A percentile compares a stretch with the other conserved stretches of the same genome.
Evolutionary conservation across 345 rosid species (phyloP).

Genomic region (Lumnitzera racemosa): DNA sequence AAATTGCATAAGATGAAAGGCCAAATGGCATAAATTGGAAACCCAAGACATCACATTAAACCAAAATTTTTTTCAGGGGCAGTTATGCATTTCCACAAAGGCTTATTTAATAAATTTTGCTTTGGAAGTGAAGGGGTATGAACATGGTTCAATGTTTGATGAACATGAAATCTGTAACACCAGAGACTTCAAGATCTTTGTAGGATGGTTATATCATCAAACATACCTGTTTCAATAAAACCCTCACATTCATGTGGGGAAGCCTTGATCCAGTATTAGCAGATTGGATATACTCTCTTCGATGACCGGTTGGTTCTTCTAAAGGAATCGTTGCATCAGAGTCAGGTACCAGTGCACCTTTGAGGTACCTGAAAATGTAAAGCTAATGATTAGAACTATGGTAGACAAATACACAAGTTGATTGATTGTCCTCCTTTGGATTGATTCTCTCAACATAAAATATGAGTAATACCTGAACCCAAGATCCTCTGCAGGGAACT

Average conservation of each 20-base stretch:
- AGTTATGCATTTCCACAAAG: too few species aligned
- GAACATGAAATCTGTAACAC: background rate
- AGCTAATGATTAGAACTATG: constrained; percentile 1
- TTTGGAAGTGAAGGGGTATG: too few species aligned
- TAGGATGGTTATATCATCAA: background rate
- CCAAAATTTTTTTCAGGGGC: too few species aligned
- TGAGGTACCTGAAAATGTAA: constrained; percentile 44
- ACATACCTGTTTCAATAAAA: constrained; percentile 43
- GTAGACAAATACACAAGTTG: background rate
- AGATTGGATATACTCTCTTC: constrained; percentile 77
- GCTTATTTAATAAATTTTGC: too few species aligned
- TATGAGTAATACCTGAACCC: constrained; percentile 66
- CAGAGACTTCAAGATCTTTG: background rate
- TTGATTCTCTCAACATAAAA: too few species aligned
- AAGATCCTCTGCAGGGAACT: constrained; percentile 99
- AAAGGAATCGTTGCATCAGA: constrained; percentile 13
- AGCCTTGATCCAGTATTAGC: constrained; percentile 82
- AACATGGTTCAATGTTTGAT: too few species aligned
- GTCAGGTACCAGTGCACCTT: constrained; percentile 76
- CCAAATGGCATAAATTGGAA: too few species aligned
- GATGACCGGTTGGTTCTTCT: constrained; percentile 54
- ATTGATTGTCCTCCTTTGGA: background rate
- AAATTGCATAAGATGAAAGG: too few species aligned
- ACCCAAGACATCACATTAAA: too few species aligned
- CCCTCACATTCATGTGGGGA: constrained; percentile 65